Base-by-base conservation (phyloP, 108 stramenopile genomes). In the Skeletonema marinoi region DNA sequence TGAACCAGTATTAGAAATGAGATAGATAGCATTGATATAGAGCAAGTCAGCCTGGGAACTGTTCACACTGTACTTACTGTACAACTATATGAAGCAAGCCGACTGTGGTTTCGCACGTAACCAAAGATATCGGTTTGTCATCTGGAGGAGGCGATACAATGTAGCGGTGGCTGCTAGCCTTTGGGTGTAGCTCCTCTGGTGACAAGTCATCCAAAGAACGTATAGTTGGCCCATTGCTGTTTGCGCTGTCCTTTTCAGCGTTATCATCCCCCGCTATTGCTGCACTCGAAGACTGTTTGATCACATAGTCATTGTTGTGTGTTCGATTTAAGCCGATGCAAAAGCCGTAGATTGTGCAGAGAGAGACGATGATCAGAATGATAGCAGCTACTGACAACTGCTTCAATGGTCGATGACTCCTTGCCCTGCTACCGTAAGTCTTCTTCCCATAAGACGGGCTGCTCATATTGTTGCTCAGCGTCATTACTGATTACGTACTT, bases 81-180 rank as follows among this genome's bases (percentile, higher is more conserved):
- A 12, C 39, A 63, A 60, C 60, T 42, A 72, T 61, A 32, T 72
- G 71, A 16, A 86, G 21, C 39, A 29, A 63, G n/a, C 88, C 88
- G 36, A 29, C 66, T 32, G 83, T 84, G 6, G 80, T 84, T 50
- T 41, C 50, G 68, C 83, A 84, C 41, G 68, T 66, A 9, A 84
- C 79, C 12, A 83, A 51, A 5, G 73, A 60, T 56, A 81, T 66
- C 3, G 74, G 70, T 14, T 44, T 46, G 30, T 32, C 32, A 36
- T 80, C 80, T 51, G 21, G 50, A 19, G 80, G 80, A 25, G 80
- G 80, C 16, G 60, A 29, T 33, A 81, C 80, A 11, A 81, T 81
- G 59, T 81, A 48, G 30, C 80, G 68, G 14, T 39, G n/a, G 10
- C 64, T 65, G 51, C 54, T 65, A 0, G 80, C 80, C 51, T 70